These are phyloP conservation scores for Raffaelea deltoideospora DNA, from an alignment of 2,329 filamentous ascomycete species.

Conservation along the genomic window DNA sequence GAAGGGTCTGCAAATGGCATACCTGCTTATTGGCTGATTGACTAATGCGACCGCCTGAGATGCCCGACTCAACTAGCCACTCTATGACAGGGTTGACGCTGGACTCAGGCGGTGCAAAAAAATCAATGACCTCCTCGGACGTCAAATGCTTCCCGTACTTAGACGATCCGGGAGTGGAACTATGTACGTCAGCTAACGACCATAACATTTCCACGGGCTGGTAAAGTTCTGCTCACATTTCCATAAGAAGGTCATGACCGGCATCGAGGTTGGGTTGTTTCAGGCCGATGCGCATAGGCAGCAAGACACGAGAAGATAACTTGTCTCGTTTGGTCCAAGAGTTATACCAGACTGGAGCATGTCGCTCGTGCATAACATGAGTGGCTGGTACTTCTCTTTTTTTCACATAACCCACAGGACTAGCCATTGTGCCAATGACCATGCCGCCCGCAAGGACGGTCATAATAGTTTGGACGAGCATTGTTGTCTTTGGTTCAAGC, in stretches of 20 bases:
- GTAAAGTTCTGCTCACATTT: slow-evolving; percentile 10
- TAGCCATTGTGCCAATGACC: too few relatives aligned
- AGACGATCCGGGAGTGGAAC: slow-evolving; percentile 10
- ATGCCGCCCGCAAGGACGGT: too few relatives aligned
- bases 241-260: slow-evolving; percentile 15
- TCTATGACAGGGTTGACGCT: slow-evolving; percentile 15
- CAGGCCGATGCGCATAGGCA: slow-evolving; percentile 5
- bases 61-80: slow-evolving; percentile 17
- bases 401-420: too few relatives aligned
- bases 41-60: slow-evolving; percentile 7
- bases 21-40: slow-evolving; percentile 6
- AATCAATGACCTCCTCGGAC: slow-evolving; percentile 17
- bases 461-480: too few relatives aligned
- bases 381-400: too few relatives aligned
- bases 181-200: neutral
- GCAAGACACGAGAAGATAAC: neutral
- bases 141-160: slow-evolving; percentile 22
- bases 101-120: slow-evolving; percentile 19
- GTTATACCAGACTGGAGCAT: too few relatives aligned
- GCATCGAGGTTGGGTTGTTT: slow-evolving; percentile 13
- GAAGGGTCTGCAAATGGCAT: too few relatives aligned
- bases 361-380: too few relatives aligned
- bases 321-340: neutral
- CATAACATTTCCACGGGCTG: slow-evolving; percentile 1
- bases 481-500: too few relatives aligned